Evolutionary conservation across 2,329 filamentous ascomycete genomes (phyloP).

Genomic region (Phaeosphaeriaceae sp.): DNA sequence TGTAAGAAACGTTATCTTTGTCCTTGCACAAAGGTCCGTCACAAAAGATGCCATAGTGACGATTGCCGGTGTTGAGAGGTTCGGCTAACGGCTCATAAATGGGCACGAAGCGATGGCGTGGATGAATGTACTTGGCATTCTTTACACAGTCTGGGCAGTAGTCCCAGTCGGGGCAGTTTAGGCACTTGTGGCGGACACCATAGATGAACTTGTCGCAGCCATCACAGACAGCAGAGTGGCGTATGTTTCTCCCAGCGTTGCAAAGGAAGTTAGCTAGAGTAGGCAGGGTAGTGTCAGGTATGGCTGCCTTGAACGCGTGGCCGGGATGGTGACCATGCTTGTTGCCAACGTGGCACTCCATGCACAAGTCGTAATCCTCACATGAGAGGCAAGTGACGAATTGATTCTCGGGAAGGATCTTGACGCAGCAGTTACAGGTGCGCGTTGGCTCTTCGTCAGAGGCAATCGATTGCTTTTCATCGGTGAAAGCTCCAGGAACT

Average conservation of each 20-base stretch:
- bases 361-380: conserved; percentile 91
- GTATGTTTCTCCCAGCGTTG: conserved; percentile 77
- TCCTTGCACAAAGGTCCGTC: conserved; percentile 86
- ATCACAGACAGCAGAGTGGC: conserved; percentile 91
- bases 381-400: conserved; percentile 87
- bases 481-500: conserved; percentile 54
- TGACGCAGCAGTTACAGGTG: conserved; percentile 75
- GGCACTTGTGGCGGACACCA: conserved; percentile 93
- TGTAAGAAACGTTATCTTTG: conserved; percentile 63
- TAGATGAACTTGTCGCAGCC: conserved; percentile 87
- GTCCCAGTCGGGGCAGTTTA: conserved; percentile 97
- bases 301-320: conserved; percentile 77
- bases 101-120: conserved; percentile 84
- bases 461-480: conserved; percentile 52
- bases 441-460: conserved; percentile 57
- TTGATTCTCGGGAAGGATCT: conserved; percentile 74
- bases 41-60: conserved; percentile 88
- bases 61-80: conserved; percentile 54
- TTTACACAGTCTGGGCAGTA: conserved; percentile 81
- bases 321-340: conserved; percentile 90
- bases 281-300: conserved; percentile 61
- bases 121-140: conserved; percentile 72
- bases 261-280: conserved; percentile 73
- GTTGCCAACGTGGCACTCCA: conserved; percentile 75
- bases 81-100: conserved; percentile 75